Base-by-base conservation (phyloP, 257 asterid genomes). In the Osmanthus fragrans region DNA sequence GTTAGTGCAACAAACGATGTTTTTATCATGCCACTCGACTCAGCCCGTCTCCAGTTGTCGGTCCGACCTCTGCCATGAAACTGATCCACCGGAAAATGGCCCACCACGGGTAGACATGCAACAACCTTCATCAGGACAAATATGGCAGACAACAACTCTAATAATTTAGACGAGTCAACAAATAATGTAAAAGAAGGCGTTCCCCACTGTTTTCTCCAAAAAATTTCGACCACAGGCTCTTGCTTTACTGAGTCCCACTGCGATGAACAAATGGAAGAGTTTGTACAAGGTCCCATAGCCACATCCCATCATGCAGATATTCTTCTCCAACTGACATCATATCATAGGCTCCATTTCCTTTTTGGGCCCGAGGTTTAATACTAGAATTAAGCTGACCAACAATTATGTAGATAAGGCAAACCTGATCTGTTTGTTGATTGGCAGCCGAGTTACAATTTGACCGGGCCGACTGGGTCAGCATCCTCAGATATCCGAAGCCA, bases 71-170 rank as follows among this genome's bases (percentile, higher is more conserved):
- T 4, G 9, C 76, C 18, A 69, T 36, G 72, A 36, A 73, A 29
- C 5, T 47, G 63, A 65, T 70, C 77, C 84, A 82, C 72, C 71
- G 40, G 58, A 49, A 71, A 82, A 71, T 45, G 80, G 70, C 85
- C 85, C 85, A 68, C 64, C 58, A 30, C 15, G 8, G 25, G 19
- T 25, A n/a, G 67, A 37, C 40, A 16, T 13, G 69, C 65, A 19
- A 71, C 34, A 23, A 23, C 67, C 68, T 80, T 77, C 74, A 73
- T 9, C 72, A 70, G 76, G 63, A 60, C 76, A 74, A 82, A 76
- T 66, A 82, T 90, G 91, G 89, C 85, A 86, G 94, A 89, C 92
- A 90, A 79, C 70, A 37, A 79, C 86, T 79, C 87, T 82, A 89
- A 88, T 91, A 77, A 85, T 89, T 86, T 79, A 77, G 72, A 79